Evolutionary conservation across 2,329 filamentous ascomycete genomes (phyloP).

Genomic region (Amauroascus niger): DNA sequence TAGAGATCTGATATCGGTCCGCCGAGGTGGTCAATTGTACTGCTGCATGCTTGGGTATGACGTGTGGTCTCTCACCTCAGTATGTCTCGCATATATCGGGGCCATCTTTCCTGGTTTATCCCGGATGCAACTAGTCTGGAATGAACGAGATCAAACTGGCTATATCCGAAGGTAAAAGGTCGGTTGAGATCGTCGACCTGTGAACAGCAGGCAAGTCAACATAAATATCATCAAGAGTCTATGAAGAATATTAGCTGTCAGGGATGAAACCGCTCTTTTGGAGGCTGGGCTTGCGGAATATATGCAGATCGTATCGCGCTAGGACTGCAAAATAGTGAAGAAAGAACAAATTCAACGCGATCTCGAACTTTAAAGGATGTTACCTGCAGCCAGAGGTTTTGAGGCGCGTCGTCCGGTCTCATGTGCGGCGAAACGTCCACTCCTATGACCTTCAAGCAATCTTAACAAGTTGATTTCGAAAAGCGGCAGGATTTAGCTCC

Average conservation of each 20-base stretch:
- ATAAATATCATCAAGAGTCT: neutral
- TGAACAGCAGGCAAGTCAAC: neutral
- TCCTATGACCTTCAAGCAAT: constrained; percentile 50
- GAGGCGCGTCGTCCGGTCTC: constrained; percentile 53
- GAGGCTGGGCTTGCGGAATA: neutral
- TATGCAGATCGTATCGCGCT: neutral
- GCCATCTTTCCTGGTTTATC: constrained; percentile 64
- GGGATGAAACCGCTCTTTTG: neutral
- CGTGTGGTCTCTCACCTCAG: constrained; percentile 36
- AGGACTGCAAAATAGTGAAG: neutral
- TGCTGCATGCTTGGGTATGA: neutral
- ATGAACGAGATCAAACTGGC: constrained; percentile 73
- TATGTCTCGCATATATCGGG: constrained; percentile 65
- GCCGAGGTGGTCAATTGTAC: neutral
- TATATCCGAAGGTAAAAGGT: constrained; percentile 57
- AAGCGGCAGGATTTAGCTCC: constrained; percentile 16
- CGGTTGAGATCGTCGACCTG: constrained; percentile 61
- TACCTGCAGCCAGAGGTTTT: constrained; percentile 59
- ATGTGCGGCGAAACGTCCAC: constrained; percentile 64
- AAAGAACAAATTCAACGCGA: neutral
- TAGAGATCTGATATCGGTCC: constrained; percentile 43
- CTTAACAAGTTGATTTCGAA: neutral
- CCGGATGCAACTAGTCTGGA: constrained; percentile 54
- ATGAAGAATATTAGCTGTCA: neutral
- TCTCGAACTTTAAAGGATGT: constrained; percentile 12